Percentiles rank a stretch among this genome's conserved stretches.
Conservation (phyloP, 345 rosid genomes). For the Isatis tinctoria region DNA sequence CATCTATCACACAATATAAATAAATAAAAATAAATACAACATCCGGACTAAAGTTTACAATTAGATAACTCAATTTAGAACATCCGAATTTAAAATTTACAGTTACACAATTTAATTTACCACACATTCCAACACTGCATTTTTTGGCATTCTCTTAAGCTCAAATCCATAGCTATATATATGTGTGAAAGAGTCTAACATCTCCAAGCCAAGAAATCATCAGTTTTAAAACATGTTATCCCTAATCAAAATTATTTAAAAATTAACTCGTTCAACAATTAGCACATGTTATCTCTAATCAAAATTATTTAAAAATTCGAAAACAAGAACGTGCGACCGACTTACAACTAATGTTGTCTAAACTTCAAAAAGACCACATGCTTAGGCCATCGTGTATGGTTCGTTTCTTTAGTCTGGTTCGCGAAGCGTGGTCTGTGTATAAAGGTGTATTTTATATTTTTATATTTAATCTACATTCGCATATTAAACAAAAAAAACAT, state of each 20-base stretch:
- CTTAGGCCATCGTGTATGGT: neutral
- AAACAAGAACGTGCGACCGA: constrained; percentile 27
- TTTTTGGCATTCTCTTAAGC: neutral
- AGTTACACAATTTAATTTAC: neutral
- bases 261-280: constrained; percentile 4
- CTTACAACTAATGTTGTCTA: constrained; percentile 4
- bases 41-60: neutral
- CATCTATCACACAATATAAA: neutral
- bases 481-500: neutral
- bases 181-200: neutral
- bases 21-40: neutral
- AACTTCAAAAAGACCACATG: constrained; percentile 2
- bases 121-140: neutral
- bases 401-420: neutral
- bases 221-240: constrained; percentile 1
- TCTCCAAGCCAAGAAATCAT: neutral
- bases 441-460: neutral
- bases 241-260: neutral
- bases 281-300: neutral
- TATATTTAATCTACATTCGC: neutral
- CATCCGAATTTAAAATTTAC: neutral
- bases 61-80: neutral
- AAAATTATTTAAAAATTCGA: neutral
- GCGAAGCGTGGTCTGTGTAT: neutral
- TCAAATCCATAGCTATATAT: neutral